Evolutionary conservation across 768 basidiomycete species (phyloP).

Genomic region (Tephrocybe sp.): DNA sequence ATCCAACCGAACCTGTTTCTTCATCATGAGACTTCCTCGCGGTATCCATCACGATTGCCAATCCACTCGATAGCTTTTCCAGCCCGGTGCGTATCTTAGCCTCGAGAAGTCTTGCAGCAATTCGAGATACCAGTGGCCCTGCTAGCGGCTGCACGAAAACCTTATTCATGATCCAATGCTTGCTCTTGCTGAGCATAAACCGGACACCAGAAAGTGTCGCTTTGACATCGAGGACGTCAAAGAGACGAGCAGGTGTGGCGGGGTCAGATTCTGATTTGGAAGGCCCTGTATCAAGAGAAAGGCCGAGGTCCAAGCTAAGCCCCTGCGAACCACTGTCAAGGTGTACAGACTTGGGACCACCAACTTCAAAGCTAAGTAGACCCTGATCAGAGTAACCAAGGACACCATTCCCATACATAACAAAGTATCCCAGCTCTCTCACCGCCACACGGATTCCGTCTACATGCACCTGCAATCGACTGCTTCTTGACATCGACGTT

Average conservation of each 20-base stretch:
- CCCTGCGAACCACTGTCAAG: neutral
- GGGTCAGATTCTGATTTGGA: neutral
- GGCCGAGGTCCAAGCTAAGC: constrained; percentile 10
- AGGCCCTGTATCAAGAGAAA: constrained; percentile 2
- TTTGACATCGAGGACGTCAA: constrained; percentile 31
- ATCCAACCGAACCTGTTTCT: constrained; percentile 9
- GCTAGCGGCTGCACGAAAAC: constrained; percentile 34
- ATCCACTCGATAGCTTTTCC: constrained; percentile 25
- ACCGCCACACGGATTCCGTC: constrained; percentile 34
- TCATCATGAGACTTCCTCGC: neutral
- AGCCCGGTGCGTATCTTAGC: constrained; percentile 25
- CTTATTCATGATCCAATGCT: constrained; percentile 41
- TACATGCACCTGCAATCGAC: constrained; percentile 16
- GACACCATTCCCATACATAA: constrained; percentile 27
- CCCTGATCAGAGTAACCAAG: constrained; percentile 39
- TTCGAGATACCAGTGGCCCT: constrained; percentile 26
- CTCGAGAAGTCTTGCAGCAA: constrained; percentile 27
- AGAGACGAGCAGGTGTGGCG: constrained; percentile 20
- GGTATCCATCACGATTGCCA: constrained; percentile 11
- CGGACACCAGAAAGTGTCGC: constrained; percentile 26
- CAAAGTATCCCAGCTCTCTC: constrained; percentile 37
- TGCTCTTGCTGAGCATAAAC: constrained; percentile 32
- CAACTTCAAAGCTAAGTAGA: constrained; percentile 34
- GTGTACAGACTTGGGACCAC: constrained; percentile 9
- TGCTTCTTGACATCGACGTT: constrained; percentile 15